Evolutionary conservation across 768 basidiomycete species (phyloP).

Genomic region (Xerocomellus amylosporus): DNA sequence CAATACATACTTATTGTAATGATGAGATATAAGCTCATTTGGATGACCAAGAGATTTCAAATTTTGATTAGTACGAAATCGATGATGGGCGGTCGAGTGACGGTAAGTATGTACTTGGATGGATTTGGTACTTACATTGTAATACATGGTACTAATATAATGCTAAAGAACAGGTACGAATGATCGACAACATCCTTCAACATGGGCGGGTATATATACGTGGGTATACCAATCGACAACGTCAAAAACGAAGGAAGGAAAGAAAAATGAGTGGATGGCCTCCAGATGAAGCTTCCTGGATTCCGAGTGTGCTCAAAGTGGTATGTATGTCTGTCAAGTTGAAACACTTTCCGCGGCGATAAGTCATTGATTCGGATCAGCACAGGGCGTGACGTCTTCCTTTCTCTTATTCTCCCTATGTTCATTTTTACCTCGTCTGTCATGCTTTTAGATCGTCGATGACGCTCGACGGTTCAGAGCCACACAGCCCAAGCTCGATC

Average conservation of each 20-base stretch:
- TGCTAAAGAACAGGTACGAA: not conserved
- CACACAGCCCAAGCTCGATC: slow-evolving; percentile 13
- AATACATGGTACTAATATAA: not conserved
- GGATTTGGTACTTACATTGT: not conserved
- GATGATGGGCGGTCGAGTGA: not conserved
- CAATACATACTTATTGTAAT: no score
- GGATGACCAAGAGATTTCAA: not conserved
- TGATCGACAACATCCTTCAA: not conserved
- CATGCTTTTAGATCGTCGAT: slow-evolving; percentile 2
- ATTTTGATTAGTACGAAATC: no score
- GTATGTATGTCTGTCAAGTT: not conserved
- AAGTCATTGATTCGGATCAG: not conserved
- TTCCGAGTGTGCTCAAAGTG: not conserved
- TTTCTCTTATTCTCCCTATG: not conserved
- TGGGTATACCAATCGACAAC: slow-evolving; percentile 2
- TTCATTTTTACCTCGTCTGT: not conserved
- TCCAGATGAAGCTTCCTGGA: not conserved
- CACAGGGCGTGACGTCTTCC: not conserved
- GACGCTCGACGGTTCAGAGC: slow-evolving; percentile 2
- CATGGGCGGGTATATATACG: not conserved
- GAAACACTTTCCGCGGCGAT: not conserved
- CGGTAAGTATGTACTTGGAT: not conserved
- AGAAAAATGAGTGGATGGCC: slow-evolving; percentile 2
- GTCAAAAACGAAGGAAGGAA: not conserved
- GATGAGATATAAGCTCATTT: no score